Evolutionary conservation across 306 rosid species (phyloP), one percentile per base, ranked within the genome.

Genomic region (Morella rubra): DNA sequence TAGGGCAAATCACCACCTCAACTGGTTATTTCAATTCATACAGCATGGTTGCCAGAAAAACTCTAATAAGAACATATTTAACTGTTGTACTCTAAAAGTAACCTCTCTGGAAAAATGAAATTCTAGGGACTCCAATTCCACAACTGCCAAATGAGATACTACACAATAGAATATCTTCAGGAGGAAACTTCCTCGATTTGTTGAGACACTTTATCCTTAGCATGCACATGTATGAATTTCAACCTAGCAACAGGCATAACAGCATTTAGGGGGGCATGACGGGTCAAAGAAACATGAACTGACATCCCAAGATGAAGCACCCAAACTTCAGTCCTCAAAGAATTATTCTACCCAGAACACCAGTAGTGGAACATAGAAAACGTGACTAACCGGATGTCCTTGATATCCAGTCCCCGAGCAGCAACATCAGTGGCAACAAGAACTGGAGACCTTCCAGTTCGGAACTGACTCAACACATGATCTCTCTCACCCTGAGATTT

Each of bases 371-470:
- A 75, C 76, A 54, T 12, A 72, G 24, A 24, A 44, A 11, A 74
- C 14, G 52, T n/a, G 16, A 73, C 27, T 76, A 78, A 95, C 99
- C 99, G 92, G 82, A 96, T 96, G 85, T 96, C 99, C 81, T 96
- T 96, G 62, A 96, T 78, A 75, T 96, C 99, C 76, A 96, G 71
- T 77, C 99, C 99, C 53, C 99, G 89, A 74, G 99, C 99, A 5
- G 99, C 99, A 87, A 96, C 99, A 47, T 96, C 99, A 7, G 99
- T 96, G 54, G 99, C 99, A 12, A 96, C 99, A 79, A 96, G 99
- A 70, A 96, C 85, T 41, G 99, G 99, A 75, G 94, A 91, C 85
- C 89, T 88, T 59, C 99, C 99, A 65, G 86, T 77, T 42, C 93
- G 91, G 78, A 96, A 96, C 80, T 96, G 96, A 76, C 74, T 87